Base-by-base conservation (phyloP, 83 land plant species). In the Thuja plicata region DNA sequence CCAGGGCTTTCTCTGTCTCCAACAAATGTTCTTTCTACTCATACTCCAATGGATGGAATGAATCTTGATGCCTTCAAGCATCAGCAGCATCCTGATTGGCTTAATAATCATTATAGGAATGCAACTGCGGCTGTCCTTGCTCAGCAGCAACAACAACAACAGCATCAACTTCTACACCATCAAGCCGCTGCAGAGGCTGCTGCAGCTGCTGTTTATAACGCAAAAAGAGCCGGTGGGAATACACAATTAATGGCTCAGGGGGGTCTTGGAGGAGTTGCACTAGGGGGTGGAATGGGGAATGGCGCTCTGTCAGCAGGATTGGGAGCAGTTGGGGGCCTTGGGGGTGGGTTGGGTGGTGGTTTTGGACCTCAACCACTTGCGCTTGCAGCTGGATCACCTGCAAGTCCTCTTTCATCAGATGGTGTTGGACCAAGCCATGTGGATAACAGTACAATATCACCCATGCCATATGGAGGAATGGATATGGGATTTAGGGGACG, bases 341-440 rank as follows among this genome's bases (percentile, higher is more conserved):
- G 93, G 74, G 71, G 48, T 77, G 90, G 86, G 55, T 55, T 84
- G 54, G 80, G 89, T 87, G 87, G 90, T 45, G n/a, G 34, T 24
- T 50, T 74, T 81, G 85, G 89, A 60, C 54, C 85, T 88, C 94
- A 78, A 48, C 84, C 88, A 21, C 78, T 89, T 71, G 87, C 90
- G 24, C 81, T 66, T 15, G 82, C 34, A 87, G 78, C 52, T 5
- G 90, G 90, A 27, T 88, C 90, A 3, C 93, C 93, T 50, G 45
- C 62, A n/a, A 90, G 90, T 76, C 92, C 89, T 32, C 82, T 88
- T 19, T 88, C 89, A 50, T 89, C 89, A 16, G 90, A 93, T 40
- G 91, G 87, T 10, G 78, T 89, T 32, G 89, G 90, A 15, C 87
- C 76, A 21, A 87, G 91, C 6, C 89, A 66, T 17, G 40, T 83